Conservation (phyloP, 805 yeast species). For the Candida pini region DNA sequence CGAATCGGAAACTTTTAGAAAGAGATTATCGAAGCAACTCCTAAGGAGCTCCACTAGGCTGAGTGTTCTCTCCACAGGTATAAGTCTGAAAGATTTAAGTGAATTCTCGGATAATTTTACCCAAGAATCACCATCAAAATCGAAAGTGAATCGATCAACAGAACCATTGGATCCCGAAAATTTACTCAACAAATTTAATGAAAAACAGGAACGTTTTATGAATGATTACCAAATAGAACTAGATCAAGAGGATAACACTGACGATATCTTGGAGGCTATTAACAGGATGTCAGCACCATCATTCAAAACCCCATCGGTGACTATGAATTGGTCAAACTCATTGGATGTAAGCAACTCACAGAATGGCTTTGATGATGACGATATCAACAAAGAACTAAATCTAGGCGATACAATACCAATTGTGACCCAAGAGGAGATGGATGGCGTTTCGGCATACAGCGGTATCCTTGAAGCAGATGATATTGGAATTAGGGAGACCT, state of each 20-base stretch:
- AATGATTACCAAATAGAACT: no score
- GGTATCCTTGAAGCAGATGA: background rate
- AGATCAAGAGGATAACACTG: constrained; percentile 11
- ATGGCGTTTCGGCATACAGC: constrained; percentile 1
- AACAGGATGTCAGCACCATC: constrained; percentile 20
- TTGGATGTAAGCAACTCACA: constrained; percentile 19
- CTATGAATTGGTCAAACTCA: constrained; percentile 33
- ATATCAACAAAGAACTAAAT: background rate
- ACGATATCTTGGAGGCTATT: constrained; percentile 12
- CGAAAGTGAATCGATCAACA: background rate
- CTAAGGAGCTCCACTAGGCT: constrained; percentile 13
- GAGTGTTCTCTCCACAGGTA: constrained; percentile 17
- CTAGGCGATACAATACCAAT: background rate
- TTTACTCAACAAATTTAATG: constrained; percentile 4
- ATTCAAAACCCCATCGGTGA: constrained; percentile 29
- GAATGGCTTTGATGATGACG: constrained; percentile 3
- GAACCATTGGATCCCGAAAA: constrained; percentile 6
- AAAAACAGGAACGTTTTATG: no score
- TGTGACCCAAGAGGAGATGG: constrained; percentile 15
- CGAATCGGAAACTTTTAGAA: constrained; percentile 11
- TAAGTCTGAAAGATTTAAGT: constrained; percentile 11
- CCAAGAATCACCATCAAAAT: constrained; percentile 20
- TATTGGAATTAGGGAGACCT: background rate
- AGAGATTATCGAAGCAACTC: constrained; percentile 22
- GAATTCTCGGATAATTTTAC: constrained; percentile 11